These are phyloP conservation scores for Annulohypoxylon nitens DNA, from an alignment of 495 filamentous ascomycete genomes.

Conservation along the genomic window DNA sequence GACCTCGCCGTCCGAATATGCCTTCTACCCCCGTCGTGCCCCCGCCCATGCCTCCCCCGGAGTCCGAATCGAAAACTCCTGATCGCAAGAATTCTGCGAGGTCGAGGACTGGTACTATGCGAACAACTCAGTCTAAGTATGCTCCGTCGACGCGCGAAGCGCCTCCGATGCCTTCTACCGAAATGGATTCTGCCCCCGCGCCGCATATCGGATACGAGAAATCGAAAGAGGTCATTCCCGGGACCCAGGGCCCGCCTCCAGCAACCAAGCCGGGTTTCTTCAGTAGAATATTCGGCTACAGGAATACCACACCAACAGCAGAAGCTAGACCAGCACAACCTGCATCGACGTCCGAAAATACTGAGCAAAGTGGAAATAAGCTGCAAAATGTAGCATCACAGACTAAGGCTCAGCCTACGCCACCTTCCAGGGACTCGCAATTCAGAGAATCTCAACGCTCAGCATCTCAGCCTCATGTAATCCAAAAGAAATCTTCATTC, in stretches of 20 bases:
- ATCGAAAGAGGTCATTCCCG: slow-evolving; percentile 60
- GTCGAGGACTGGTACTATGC: slow-evolving; percentile 65
- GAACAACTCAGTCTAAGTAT: slow-evolving; percentile 48
- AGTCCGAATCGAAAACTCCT: slow-evolving; percentile 50
- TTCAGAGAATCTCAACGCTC: slow-evolving; percentile 56
- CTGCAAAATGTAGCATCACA: slow-evolving; percentile 47
- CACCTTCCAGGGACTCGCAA: slow-evolving; percentile 61
- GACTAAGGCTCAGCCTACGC: slow-evolving; percentile 58
- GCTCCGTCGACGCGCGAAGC: slow-evolving; percentile 46
- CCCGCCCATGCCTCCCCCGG: slow-evolving; percentile 56
- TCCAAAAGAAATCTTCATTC: slow-evolving; percentile 94
- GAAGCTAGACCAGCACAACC: slow-evolving; percentile 49
- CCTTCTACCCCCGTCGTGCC: slow-evolving; percentile 56
- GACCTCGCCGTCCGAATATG: slow-evolving; percentile 71
- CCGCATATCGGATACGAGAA: slow-evolving; percentile 71
- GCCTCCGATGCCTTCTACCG: slow-evolving; percentile 50
- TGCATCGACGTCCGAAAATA: slow-evolving; percentile 42
- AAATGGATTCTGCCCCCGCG: slow-evolving; percentile 64
- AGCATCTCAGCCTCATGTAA: slow-evolving; percentile 59
- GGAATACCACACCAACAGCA: slow-evolving; percentile 50
- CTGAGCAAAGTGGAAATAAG: slow-evolving; percentile 34
- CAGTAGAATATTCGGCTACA: slow-evolving; percentile 84
- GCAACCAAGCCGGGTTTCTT: slow-evolving; percentile 84
- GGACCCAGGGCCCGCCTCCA: slow-evolving; percentile 45
- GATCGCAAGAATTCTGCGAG: slow-evolving; percentile 73